phyloP scores from a whole-genome alignment of 306 rosid species.

The Castanea mollissima region DNA sequence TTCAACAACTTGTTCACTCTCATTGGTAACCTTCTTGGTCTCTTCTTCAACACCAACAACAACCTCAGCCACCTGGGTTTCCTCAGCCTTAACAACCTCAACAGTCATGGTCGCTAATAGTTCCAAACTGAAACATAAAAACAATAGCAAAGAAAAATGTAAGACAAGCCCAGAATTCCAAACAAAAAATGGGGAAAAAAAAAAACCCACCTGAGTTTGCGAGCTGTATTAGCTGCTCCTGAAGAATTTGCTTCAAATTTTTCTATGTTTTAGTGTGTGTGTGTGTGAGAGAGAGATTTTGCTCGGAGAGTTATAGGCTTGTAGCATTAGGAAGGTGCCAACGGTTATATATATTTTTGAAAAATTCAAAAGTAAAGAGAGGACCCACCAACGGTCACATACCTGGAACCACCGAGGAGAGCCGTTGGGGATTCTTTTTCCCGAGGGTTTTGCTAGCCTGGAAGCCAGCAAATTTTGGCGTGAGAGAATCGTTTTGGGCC shows the following conservation, averaged over 20 bases:
- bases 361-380: too few species aligned
- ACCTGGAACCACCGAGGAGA: slow-evolving; percentile 43
- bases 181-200: background rate
- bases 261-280: background rate
- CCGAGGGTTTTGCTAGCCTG: slow-evolving; percentile 31
- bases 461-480: slow-evolving; percentile 34
- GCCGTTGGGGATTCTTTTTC: slow-evolving; percentile 38
- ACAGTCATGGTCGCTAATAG: slow-evolving; percentile 37
- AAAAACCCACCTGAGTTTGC: background rate
- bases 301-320: too few species aligned
- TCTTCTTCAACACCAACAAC: slow-evolving; percentile 14
- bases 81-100: slow-evolving; percentile 36
- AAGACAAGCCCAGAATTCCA: background rate
- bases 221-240: background rate
- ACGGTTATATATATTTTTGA: slow-evolving; percentile 34
- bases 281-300: too few species aligned
- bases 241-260: background rate
- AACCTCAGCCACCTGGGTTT: slow-evolving; percentile 31
- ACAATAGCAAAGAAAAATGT: background rate
- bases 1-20: slow-evolving; percentile 4
- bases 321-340: background rate
- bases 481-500: slow-evolving; percentile 20
- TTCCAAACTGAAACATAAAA: background rate
- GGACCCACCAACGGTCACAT: slow-evolving; percentile 46
- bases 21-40: slow-evolving; percentile 3